These are phyloP conservation scores for Puccinellia tenuiflora DNA, from an alignment of 176 grass and related monocot species.

Conservation along the genomic window DNA sequence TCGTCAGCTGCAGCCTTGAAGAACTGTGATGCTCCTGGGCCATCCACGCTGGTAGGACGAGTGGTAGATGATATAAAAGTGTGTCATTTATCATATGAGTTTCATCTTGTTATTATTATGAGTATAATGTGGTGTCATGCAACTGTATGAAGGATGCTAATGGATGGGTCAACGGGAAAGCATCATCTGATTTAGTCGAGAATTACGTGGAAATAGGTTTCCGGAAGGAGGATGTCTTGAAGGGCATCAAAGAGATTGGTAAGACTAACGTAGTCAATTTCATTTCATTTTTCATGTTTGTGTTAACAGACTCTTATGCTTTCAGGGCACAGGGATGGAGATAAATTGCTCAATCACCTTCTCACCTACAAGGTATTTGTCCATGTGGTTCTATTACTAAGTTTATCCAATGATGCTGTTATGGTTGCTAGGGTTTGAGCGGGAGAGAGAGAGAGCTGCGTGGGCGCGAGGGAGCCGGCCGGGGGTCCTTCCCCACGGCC, in stretches of 20 bases:
- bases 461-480: no score
- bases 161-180: neutral
- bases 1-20: neutral
- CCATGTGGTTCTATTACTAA: neutral
- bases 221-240: constrained; percentile 24
- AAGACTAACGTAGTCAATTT: constrained; percentile 6
- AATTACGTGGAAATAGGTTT: constrained; percentile 55
- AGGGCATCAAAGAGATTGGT: constrained; percentile 47
- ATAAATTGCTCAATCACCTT: constrained; percentile 59
- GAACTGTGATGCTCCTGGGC: constrained; percentile 9
- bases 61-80: neutral
- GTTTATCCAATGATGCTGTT: constrained; percentile 5
- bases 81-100: neutral
- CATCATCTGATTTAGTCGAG: constrained; percentile 18
- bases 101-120: constrained; percentile 15
- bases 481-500: no score
- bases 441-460: no score
- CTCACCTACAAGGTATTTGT: constrained; percentile 52
- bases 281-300: constrained; percentile 3
- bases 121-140: neutral
- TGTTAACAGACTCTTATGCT: constrained; percentile 4
- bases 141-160: constrained; percentile 21
- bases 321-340: constrained; percentile 51
- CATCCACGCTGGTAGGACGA: neutral
- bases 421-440: no score